Conservation (phyloP, 768 basidiomycete species). For the Tubosaeta sp. region DNA sequence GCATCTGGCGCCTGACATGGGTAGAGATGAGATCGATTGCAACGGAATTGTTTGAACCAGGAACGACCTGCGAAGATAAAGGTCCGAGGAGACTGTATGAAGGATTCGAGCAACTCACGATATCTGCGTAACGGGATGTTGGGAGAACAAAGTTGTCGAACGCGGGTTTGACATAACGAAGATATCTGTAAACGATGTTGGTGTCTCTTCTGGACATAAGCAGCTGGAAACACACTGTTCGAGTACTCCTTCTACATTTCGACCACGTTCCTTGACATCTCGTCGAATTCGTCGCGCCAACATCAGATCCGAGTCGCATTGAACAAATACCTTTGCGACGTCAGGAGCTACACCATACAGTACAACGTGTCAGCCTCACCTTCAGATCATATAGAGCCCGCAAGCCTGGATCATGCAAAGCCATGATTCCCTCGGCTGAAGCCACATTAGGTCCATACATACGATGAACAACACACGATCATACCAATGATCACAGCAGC, state of each 20-base stretch:
- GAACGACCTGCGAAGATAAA: constrained; percentile 72
- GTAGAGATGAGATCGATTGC: constrained; percentile 93
- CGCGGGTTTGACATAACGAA: constrained; percentile 92
- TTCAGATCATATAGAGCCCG: constrained; percentile 89
- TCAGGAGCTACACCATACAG: not conserved
- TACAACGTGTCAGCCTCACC: constrained; percentile 36
- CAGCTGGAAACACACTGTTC: constrained; percentile 59
- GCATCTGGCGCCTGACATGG: constrained; percentile 81
- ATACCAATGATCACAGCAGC: constrained; percentile 86
- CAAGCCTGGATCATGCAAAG: constrained; percentile 73
- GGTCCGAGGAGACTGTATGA: not conserved
- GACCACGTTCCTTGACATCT: constrained; percentile 83
- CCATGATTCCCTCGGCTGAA: constrained; percentile 87
- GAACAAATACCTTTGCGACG: constrained; percentile 67
- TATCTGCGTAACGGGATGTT: constrained; percentile 82
- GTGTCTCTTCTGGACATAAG: not conserved
- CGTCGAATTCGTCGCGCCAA: constrained; percentile 86
- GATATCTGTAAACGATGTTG: constrained; percentile 52
- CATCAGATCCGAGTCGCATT: constrained; percentile 96
- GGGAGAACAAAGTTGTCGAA: constrained; percentile 94
- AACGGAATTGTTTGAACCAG: constrained; percentile 82
- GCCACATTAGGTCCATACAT: not conserved
- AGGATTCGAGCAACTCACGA: constrained; percentile 43
- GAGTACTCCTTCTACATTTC: constrained; percentile 81
- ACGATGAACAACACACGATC: constrained; percentile 5